phyloP scores from a whole-genome alignment of 352 stramenopile genomes.

The Phytophthora pseudosyringae region DNA sequence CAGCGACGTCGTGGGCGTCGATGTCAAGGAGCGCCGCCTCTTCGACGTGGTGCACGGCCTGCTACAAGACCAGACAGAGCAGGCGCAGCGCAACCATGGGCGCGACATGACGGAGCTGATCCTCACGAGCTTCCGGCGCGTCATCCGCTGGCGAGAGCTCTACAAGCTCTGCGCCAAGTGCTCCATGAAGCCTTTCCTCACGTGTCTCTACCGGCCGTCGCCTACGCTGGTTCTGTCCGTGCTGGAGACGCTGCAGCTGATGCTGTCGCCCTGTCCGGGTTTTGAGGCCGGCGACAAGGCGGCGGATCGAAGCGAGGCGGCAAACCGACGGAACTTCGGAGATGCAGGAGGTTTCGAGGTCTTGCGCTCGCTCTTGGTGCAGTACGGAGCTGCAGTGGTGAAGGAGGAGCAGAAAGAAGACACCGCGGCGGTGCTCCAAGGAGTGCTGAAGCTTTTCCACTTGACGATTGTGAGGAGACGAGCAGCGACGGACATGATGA shows the following conservation, averaged over 20 bases:
- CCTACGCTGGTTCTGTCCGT: conserved; percentile 57
- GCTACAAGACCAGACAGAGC: conserved; percentile 70
- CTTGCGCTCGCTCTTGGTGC: conserved; percentile 67
- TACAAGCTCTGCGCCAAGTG: conserved; percentile 84
- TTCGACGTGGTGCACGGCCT: conserved; percentile 78
- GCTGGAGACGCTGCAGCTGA: conserved; percentile 68
- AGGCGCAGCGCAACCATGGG: conserved; percentile 52
- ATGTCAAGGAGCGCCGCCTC: conserved; percentile 82
- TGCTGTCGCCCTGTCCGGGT: conserved; percentile 63
- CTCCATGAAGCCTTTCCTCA: conserved; percentile 84
- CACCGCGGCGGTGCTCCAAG: conserved; percentile 44
- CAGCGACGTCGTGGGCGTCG: conserved; percentile 39
- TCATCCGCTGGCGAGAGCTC: conserved; percentile 84
- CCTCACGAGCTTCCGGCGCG: conserved; percentile 70
- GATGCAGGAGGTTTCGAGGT: conserved; percentile 77
- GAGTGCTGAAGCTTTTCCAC: conserved; percentile 71
- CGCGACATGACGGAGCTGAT: conserved; percentile 74
- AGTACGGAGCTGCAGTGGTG: conserved; percentile 48
- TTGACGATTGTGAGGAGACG: conserved; percentile 65
- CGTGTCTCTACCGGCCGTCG: conserved; percentile 63
- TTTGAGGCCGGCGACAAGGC: conserved; percentile 65
- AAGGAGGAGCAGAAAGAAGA: conserved; percentile 23
- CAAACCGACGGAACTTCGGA: conserved; percentile 81
- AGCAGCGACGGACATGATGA: conserved; percentile 56
- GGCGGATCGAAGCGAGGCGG: conserved; percentile 68